Evolutionary conservation across 768 basidiomycete genomes (phyloP), one percentile per base, ranked within the genome.

Genomic region (Plicaturopsis crispa): DNA sequence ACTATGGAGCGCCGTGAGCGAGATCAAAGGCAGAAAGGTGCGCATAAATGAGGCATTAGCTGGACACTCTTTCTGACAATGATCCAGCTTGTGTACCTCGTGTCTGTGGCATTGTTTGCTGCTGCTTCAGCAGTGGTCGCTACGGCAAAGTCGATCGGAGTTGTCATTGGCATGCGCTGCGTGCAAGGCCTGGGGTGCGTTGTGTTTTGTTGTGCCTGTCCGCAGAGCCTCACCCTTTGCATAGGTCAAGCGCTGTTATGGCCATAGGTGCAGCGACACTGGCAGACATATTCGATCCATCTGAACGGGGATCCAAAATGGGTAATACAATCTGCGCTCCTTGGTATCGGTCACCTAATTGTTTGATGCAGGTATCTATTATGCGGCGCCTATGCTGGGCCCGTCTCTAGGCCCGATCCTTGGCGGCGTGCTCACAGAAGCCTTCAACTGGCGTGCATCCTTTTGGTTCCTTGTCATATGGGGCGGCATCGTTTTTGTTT

Each of bases 281-380:
- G 3, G 84, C 84, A 1, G 85, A 88, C 52, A 79, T 88, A 3
- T 88, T 75, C 47, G 84, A 86, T 18, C 74, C 81, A 0, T 64
- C 68, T 8, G 80, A 87, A 52, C 68, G 87, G 36, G 88, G 88
- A 4, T 75, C 70, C 14, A 82, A 75, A 58, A 68, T 63, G 44
- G 31, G 40, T 18, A n/a, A n/a, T n/a, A n/a, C n/a, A n/a, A n/a
- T n/a, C n/a, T n/a, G n/a, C n/a, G n/a, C n/a, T n/a, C n/a, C n/a
- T n/a, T n/a, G n/a, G n/a, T n/a, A n/a, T n/a, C n/a, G n/a, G n/a
- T n/a, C n/a, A n/a, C n/a, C n/a, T n/a, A n/a, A n/a, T n/a, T n/a
- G n/a, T n/a, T n/a, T n/a, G n/a, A n/a, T n/a, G 81, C 89, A 73
- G 88, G 88, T 1, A 63, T 87, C 6, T 90, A 80, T 57, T 89